Conservation (phyloP, 1,139 yeast genomes). For the Geotrichum histeridarum region DNA sequence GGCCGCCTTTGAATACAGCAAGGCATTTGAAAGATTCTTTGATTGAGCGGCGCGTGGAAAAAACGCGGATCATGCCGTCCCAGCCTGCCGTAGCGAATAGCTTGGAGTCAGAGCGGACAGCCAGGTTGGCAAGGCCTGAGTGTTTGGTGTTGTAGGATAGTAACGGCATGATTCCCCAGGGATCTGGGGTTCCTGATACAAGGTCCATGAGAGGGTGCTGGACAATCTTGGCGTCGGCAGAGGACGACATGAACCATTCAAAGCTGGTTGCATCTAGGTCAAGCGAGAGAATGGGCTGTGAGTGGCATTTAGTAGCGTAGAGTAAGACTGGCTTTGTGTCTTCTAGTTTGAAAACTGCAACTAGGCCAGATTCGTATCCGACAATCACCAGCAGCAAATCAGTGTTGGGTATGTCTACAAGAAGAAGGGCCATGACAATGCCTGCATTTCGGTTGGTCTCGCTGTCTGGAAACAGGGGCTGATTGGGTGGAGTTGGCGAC, state of each 20-base stretch:
- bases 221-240: slow-evolving; percentile 36
- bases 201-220: slow-evolving; percentile 25
- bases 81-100: slow-evolving; percentile 39
- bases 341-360: slow-evolving; percentile 28
- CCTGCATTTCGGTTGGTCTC: slow-evolving; percentile 29
- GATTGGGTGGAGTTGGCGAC: slow-evolving; percentile 12
- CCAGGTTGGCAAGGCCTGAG: slow-evolving; percentile 32
- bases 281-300: slow-evolving; percentile 37
- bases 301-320: slow-evolving; percentile 29
- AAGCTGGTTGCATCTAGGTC: slow-evolving; percentile 20
- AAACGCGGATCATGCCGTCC: slow-evolving; percentile 40
- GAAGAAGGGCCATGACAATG: slow-evolving; percentile 38
- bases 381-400: slow-evolving; percentile 28
- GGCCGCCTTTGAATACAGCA: slow-evolving; percentile 34
- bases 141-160: slow-evolving; percentile 27
- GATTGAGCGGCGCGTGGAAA: slow-evolving; percentile 13
- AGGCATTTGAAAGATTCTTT: slow-evolving; percentile 24
- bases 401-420: slow-evolving; percentile 15
- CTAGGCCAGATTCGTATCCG: slow-evolving; percentile 41
- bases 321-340: slow-evolving; percentile 15
- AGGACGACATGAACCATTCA: slow-evolving; percentile 28
- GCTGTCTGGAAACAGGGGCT: slow-evolving; percentile 3
- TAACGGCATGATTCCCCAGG: slow-evolving; percentile 11
- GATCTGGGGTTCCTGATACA: background rate
- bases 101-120: slow-evolving; percentile 32